These are phyloP conservation scores for Rhynchospora tenuis DNA, from an alignment of 176 grass and related monocot genomes.

Conservation along the genomic window DNA sequence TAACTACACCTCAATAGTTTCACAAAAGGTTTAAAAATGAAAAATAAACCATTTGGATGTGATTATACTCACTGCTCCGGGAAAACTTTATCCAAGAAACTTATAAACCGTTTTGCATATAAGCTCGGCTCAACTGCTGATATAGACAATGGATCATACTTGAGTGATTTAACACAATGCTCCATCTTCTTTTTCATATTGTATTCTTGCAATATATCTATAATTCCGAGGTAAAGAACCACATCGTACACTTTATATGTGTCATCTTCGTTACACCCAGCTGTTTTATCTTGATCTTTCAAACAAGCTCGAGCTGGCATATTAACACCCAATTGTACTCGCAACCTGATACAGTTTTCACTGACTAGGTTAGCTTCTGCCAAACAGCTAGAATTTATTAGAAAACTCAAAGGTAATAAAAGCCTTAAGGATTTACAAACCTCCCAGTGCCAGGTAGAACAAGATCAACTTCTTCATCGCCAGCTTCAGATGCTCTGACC, in stretches of 20 bases:
- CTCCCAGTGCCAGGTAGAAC: slow-evolving; percentile 80
- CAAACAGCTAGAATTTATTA: not conserved
- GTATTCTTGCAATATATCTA: slow-evolving; percentile 90
- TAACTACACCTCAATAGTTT: slow-evolving; percentile 16
- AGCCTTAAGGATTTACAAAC: slow-evolving; percentile 26
- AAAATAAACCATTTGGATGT: slow-evolving; percentile 1
- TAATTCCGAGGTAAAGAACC: slow-evolving; percentile 93
- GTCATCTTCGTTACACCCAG: slow-evolving; percentile 35
- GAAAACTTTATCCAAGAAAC: slow-evolving; percentile 77
- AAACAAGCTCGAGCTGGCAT: slow-evolving; percentile 83
- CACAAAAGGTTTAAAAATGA: not conserved
- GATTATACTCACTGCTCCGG: slow-evolving; percentile 34
- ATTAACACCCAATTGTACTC: slow-evolving; percentile 89
- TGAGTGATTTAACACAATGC: slow-evolving; percentile 77
- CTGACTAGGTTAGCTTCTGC: not conserved
- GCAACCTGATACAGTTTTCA: slow-evolving; percentile 47
- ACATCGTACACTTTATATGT: slow-evolving; percentile 61
- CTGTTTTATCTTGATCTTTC: slow-evolving; percentile 29
- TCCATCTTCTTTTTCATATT: slow-evolving; percentile 80
- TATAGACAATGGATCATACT: slow-evolving; percentile 78
- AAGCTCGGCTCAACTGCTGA: slow-evolving; percentile 66
- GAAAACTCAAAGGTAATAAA: not conserved
- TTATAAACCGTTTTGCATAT: slow-evolving; percentile 73
- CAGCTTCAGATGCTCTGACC: slow-evolving; percentile 87
- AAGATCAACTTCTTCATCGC: slow-evolving; percentile 92